phyloP scores from a whole-genome alignment of 1,139 yeast species.

The Taphrina sp. region DNA sequence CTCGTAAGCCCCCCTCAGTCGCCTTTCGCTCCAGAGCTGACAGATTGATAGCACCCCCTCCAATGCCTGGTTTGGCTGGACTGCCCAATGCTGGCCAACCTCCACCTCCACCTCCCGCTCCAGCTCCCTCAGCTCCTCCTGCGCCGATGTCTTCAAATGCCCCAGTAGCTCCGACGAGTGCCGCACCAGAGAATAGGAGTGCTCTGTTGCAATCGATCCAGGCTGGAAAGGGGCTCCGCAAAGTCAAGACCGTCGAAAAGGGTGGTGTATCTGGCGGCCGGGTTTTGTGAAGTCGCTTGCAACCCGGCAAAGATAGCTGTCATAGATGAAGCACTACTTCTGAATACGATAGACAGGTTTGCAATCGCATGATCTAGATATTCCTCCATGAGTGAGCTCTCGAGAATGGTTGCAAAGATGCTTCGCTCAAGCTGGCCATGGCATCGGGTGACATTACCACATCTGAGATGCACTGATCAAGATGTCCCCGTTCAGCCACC shows the following conservation, averaged over 20 bases:
- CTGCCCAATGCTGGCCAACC: slow-evolving; percentile 38
- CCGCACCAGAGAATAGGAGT: slow-evolving; percentile 49
- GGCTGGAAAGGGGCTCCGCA: slow-evolving; percentile 71
- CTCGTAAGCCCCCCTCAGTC: neutral
- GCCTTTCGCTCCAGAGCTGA: neutral
- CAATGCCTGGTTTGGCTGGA: slow-evolving; percentile 37
- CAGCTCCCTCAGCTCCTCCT: slow-evolving; percentile 38
- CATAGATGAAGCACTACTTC: no score
- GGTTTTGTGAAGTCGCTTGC: slow-evolving; percentile 2
- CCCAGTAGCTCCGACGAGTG: slow-evolving; percentile 8
- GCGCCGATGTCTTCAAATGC: slow-evolving; percentile 15
- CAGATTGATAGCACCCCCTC: slow-evolving; percentile 35
- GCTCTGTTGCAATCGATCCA: slow-evolving; percentile 85
- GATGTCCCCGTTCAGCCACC: no score
- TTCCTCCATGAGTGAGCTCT: no score
- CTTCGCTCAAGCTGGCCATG: no score
- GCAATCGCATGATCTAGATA: no score
- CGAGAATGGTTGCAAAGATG: no score
- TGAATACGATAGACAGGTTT: no score
- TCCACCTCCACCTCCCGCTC: slow-evolving; percentile 39
- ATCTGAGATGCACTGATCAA: no score
- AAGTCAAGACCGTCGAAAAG: slow-evolving; percentile 71
- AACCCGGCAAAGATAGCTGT: neutral
- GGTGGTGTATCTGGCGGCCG: slow-evolving; percentile 44
- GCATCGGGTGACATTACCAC: no score